Percentiles rank a stretch among this genome's conserved stretches.
These are phyloP conservation scores for Saccharomycopsis javanensis DNA, from an alignment of 805 yeast genomes.

Conservation along the genomic window DNA sequence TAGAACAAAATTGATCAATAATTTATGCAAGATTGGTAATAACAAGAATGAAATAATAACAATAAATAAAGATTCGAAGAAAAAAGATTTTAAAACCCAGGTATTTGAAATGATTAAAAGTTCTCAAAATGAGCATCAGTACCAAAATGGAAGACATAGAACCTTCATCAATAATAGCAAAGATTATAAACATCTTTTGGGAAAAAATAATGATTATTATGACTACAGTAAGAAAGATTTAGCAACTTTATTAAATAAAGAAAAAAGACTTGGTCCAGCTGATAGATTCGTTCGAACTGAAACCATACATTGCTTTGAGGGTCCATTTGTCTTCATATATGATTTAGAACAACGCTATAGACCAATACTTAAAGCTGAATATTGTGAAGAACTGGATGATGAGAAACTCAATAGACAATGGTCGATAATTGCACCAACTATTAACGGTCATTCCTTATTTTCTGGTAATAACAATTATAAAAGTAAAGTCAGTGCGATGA, in stretches of 20 bases:
- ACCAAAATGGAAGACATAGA: neutral
- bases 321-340: slow-evolving; percentile 66
- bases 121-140: slow-evolving; percentile 1
- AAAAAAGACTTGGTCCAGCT: slow-evolving; percentile 74
- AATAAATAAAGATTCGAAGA: neutral
- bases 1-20: slow-evolving; percentile 9
- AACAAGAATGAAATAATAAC: neutral
- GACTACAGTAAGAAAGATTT: slow-evolving; percentile 24
- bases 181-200: neutral
- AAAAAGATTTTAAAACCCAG: slow-evolving; percentile 11
- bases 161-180: no score
- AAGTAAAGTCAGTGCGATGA: neutral
- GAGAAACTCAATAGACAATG: slow-evolving; percentile 24
- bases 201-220: neutral
- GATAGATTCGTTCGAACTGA: slow-evolving; percentile 78
- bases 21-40: slow-evolving; percentile 5
- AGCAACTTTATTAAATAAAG: slow-evolving; percentile 66
- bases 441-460: slow-evolving; percentile 78
- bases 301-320: slow-evolving; percentile 73
- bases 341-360: slow-evolving; percentile 70
- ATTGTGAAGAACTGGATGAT: slow-evolving; percentile 13
- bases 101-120: slow-evolving; percentile 7
- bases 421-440: slow-evolving; percentile 54
- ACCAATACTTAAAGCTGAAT: slow-evolving; percentile 71
- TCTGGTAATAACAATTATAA: slow-evolving; percentile 46